Conservation (phyloP, 495 filamentous ascomycete species). For the Penicillium cinerascens region DNA sequence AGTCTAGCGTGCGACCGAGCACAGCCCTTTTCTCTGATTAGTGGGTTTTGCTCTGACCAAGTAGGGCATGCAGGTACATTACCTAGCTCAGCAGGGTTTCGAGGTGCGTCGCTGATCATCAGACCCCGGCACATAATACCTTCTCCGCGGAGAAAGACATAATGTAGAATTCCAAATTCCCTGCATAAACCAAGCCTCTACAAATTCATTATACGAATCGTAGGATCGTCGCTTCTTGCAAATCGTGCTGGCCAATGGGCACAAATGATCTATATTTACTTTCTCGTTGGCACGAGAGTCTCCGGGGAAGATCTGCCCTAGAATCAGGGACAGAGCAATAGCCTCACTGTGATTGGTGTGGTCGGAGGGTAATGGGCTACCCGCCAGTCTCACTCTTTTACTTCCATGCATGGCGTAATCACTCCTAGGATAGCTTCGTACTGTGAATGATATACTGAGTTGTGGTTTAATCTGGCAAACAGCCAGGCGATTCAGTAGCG, state of each 20-base stretch:
- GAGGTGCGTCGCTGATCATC: neutral
- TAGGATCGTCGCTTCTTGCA: neutral
- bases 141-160: neutral
- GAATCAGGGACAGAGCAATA: neutral
- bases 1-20: neutral
- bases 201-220: neutral
- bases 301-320: neutral
- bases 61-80: neutral
- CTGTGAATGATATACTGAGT: no score
- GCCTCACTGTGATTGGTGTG: neutral
- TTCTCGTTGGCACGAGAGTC: neutral
- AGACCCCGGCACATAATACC: neutral
- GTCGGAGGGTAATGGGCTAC: neutral
- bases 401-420: neutral
- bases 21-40: neutral
- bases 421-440: neutral
- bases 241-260: neutral
- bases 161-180: neutral
- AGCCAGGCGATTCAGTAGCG: conserved; percentile 11
- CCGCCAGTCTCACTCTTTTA: neutral
- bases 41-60: neutral
- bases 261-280: neutral
- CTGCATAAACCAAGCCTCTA: no score
- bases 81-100: neutral
- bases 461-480: neutral